Evolutionary conservation across 192 early-diverging fungal species (phyloP), one percentile per base, ranked within the genome.

Genomic region (Dissophora ornata): DNA sequence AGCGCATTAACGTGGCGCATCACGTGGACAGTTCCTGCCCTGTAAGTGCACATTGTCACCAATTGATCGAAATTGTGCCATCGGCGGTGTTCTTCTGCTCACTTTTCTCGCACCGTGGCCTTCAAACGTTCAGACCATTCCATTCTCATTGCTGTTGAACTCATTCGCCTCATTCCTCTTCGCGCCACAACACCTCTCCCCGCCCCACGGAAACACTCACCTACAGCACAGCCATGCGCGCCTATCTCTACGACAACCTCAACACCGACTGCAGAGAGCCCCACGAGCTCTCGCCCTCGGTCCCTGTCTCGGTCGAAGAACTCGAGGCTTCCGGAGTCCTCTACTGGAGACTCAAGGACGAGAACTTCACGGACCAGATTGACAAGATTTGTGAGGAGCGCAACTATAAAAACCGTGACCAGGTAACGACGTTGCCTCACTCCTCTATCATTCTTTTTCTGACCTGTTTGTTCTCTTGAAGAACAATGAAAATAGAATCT

Each of bases 361-460:
- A 79, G 9, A 62, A 93, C 65, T 82, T 81, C 16, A 33, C 88
- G 50, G 83, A 88, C 19, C 67, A 89, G 47, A 78, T 97, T 44
- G 83, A 97, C 28, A 61, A 66, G 2, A 84, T 98, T 30, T 89
- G 89, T 69, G 46, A 57, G 24, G 91, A 95, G 63, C 83, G 97
- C 50, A 68, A 79, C 19, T 98, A 98, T 86, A 94, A 95, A 85
- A 97, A 96, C 88, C 84, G 93, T 26, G 97, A 98, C 79, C 81
- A 88, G 69, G 92, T 91, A 79, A 15, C 49, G n/a, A 11, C 34
- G 11, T n/a, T n/a, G n/a, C n/a, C n/a, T n/a, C n/a, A n/a, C n/a
- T n/a, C n/a, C n/a, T n/a, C n/a, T n/a, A n/a, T n/a, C n/a, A n/a
- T n/a, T n/a, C n/a, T n/a, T n/a, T n/a, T n/a, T n/a, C n/a, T n/a